These are phyloP conservation scores for Ophiostoma piceae DNA, from an alignment of 2,329 filamentous ascomycete species.

Conservation along the genomic window DNA sequence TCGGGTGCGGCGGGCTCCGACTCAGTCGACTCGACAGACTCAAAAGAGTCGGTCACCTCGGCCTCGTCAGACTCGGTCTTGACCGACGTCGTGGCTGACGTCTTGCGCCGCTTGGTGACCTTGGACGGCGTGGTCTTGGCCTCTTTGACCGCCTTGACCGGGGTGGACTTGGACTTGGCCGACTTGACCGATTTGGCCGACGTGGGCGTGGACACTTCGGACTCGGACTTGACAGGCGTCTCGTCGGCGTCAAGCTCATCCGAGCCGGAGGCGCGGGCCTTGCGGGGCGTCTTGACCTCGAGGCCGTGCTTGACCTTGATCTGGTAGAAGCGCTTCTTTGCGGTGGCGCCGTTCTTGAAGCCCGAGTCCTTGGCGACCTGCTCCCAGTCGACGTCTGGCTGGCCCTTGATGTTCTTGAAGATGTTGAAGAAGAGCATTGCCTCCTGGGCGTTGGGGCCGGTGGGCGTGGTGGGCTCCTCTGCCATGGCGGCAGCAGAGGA, in stretches of 20 bases:
- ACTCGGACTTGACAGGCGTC: neutral
- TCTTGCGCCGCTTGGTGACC: slow-evolving; percentile 12
- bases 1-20: neutral
- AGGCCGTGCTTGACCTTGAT: slow-evolving; percentile 46
- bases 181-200: slow-evolving; percentile 5
- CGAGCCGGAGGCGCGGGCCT: neutral
- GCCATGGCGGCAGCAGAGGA: too few relatives aligned
- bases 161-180: neutral
- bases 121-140: neutral
- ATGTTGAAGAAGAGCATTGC: slow-evolving; percentile 44
- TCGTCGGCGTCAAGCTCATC: neutral
- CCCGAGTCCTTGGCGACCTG: slow-evolving; percentile 39
- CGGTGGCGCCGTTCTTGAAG: slow-evolving; percentile 44
- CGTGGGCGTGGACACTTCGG: neutral
- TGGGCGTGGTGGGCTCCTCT: neutral
- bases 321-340: slow-evolving; percentile 45
- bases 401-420: slow-evolving; percentile 41
- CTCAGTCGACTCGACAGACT: neutral
- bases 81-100: neutral
- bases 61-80: neutral
- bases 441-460: slow-evolving; percentile 38
- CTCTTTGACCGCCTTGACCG: too few relatives aligned
- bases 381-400: slow-evolving; percentile 46
- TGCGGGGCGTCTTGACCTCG: slow-evolving; percentile 20
- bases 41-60: neutral